Conservation (phyloP, 225 moss, liverwort and hornwort genomes). For the Pseudisothecium myosuroides region DNA sequence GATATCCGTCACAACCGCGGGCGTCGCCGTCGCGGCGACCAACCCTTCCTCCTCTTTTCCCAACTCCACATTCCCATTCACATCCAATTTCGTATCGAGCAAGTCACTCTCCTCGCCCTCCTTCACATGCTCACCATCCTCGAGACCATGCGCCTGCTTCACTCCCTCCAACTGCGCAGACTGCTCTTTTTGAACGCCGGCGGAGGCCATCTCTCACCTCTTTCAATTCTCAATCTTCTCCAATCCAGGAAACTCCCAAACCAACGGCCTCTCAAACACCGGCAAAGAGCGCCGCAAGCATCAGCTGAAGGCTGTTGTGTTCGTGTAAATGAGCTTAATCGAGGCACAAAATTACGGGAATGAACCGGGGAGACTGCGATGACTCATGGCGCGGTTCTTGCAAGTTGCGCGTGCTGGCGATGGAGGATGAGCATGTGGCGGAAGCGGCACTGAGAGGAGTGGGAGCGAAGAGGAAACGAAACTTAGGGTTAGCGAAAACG, state of each 20-base stretch:
- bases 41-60: conserved; percentile 4
- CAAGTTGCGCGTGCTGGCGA: background rate
- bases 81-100: background rate
- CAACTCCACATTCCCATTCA: background rate
- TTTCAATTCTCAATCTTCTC: conserved; percentile 22
- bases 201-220: conserved; percentile 32
- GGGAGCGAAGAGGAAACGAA: background rate
- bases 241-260: conserved; percentile 3
- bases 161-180: conserved; percentile 1
- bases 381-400: background rate
- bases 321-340: background rate
- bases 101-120: background rate
- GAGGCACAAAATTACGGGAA: background rate
- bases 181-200: conserved; percentile 20
- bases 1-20: conserved; percentile 48
- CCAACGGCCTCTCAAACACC: background rate
- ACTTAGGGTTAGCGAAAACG: background rate
- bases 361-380: background rate
- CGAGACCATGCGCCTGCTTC: conserved; percentile 4
- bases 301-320: background rate
- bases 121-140: conserved; percentile 23
- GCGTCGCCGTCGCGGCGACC: background rate
- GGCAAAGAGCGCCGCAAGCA: background rate
- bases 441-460: background rate
- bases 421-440: background rate